Percentiles rank a stretch among this genome's conserved stretches.
Conservation (phyloP, 768 basidiomycete species). For the Lactarius vividus region DNA sequence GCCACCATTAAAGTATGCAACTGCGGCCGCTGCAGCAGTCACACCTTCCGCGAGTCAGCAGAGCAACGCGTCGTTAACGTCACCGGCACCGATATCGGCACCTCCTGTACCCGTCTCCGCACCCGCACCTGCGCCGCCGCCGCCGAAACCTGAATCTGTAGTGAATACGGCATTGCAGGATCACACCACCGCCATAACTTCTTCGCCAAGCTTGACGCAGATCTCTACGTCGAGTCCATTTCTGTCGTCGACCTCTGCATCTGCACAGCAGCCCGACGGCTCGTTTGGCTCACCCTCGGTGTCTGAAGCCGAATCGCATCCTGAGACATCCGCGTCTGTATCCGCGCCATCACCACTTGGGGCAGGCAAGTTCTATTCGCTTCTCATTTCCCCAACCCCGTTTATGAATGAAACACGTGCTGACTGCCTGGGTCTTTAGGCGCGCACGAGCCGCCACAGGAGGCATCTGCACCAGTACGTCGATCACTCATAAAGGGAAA, state of each 20-base stretch:
- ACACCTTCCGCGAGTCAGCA: constrained; percentile 33
- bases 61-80: constrained; percentile 37
- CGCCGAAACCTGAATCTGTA: constrained; percentile 32
- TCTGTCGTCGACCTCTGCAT: constrained; percentile 65
- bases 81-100: constrained; percentile 38
- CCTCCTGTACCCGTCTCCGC: constrained; percentile 40
- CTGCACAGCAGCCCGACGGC: constrained; percentile 59
- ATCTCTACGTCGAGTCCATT: constrained; percentile 80
- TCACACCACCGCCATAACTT: constrained; percentile 41
- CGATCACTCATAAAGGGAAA: not conserved
- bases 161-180: constrained; percentile 34
- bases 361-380: constrained; percentile 6
- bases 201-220: constrained; percentile 85
- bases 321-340: constrained; percentile 41
- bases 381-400: not conserved
- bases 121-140: constrained; percentile 37
- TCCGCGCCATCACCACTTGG: constrained; percentile 59
- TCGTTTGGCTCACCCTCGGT: constrained; percentile 73
- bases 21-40: constrained; percentile 78
- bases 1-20: constrained; percentile 85
- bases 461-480: constrained; percentile 15
- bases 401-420: not conserved
- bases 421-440: constrained; percentile 10
- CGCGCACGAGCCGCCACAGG: constrained; percentile 18
- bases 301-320: constrained; percentile 57